A percentile compares a stretch with the other conserved stretches of the same genome.
Conservation (phyloP, 2,329 filamentous ascomycete genomes). For the Beauveria varroae region DNA sequence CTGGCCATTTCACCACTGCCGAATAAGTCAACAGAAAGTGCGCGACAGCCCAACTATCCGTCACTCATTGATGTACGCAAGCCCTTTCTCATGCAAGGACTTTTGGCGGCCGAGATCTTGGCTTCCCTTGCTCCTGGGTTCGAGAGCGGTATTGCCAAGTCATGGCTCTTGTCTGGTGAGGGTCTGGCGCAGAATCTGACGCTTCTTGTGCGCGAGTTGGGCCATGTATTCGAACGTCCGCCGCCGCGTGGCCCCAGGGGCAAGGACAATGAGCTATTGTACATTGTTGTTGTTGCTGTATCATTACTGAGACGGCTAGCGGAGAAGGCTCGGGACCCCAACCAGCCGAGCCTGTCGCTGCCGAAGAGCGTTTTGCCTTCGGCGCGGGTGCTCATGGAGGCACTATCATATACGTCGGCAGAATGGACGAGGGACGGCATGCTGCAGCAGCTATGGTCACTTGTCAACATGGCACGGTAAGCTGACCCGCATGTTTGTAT, state of each 20-base stretch:
- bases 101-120: slow-evolving; percentile 84
- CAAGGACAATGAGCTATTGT: slow-evolving; percentile 46
- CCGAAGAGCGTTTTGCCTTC: slow-evolving; percentile 57
- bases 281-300: slow-evolving; percentile 61
- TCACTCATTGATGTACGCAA: slow-evolving; percentile 75
- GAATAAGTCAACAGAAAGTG: slow-evolving; percentile 46
- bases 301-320: slow-evolving; percentile 59
- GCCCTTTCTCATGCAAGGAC: slow-evolving; percentile 83
- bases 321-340: slow-evolving; percentile 59
- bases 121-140: slow-evolving; percentile 63
- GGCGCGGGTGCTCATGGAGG: slow-evolving; percentile 59
- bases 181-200: slow-evolving; percentile 77
- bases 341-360: slow-evolving; percentile 40
- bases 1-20: slow-evolving; percentile 81
- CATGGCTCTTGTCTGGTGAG: slow-evolving; percentile 78
- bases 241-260: slow-evolving; percentile 24
- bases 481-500: slow-evolving; percentile 50
- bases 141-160: slow-evolving; percentile 65
- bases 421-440: slow-evolving; percentile 59
- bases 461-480: slow-evolving; percentile 46
- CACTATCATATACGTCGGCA: slow-evolving; percentile 55
- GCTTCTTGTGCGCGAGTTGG: slow-evolving; percentile 65
- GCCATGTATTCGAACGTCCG: slow-evolving; percentile 49
- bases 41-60: slow-evolving; percentile 51
- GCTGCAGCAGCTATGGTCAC: slow-evolving; percentile 60